Percentiles rank a stretch among this genome's conserved stretches.
These are phyloP conservation scores for Benincasa hispida DNA, from an alignment of 306 rosid species.

Conservation along the genomic window DNA sequence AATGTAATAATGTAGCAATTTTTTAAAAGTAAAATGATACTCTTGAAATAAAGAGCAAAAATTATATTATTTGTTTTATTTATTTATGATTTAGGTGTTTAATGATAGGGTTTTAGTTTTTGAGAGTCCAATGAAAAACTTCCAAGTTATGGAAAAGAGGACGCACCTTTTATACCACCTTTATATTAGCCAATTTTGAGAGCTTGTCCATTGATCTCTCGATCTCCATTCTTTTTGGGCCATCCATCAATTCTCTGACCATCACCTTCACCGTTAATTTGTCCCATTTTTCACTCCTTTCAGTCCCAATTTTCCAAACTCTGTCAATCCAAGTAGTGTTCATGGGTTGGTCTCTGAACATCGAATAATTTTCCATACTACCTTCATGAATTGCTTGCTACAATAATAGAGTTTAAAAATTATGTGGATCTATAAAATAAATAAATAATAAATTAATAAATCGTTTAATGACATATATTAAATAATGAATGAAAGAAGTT, in stretches of 20 bases:
- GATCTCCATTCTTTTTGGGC: conserved; percentile 8
- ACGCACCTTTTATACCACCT: conserved; percentile 14
- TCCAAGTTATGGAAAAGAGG: conserved; percentile 9
- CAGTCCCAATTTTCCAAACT: conserved; percentile 25
- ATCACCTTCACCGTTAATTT: conserved; percentile 3
- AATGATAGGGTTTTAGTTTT: neutral
- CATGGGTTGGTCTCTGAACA: conserved; percentile 9
- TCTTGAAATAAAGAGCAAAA: no score
- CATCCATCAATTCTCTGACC: conserved; percentile 13
- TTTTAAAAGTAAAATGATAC: no score
- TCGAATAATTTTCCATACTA: no score
- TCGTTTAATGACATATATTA: no score
- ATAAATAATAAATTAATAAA: no score
- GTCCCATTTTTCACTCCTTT: conserved; percentile 18
- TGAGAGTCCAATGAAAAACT: neutral
- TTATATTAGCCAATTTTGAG: conserved; percentile 7
- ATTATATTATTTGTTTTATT: no score
- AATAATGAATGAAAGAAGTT: no score
- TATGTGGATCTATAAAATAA: no score
- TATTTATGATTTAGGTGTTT: no score
- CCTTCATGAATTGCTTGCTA: no score
- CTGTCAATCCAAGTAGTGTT: conserved; percentile 11
- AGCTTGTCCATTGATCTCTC: conserved; percentile 5
- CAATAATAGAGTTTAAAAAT: no score
- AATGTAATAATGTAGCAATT: no score